Base-by-base conservation (phyloP, 352 stramenopile genomes). In the Phytophthora sp. region DNA sequence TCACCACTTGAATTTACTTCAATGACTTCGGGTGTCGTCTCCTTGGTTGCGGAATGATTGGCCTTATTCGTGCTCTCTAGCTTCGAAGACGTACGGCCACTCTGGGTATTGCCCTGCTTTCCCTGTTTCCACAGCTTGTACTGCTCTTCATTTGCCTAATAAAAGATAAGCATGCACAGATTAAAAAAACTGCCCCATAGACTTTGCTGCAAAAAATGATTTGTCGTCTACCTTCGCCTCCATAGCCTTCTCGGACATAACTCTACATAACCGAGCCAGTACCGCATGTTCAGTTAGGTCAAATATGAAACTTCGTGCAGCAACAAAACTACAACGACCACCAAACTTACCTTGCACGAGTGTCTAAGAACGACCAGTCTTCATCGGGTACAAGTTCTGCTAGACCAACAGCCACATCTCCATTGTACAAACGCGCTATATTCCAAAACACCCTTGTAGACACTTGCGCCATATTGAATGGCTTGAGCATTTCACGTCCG, bases 381-480 rank as follows among this genome's bases (percentile, higher is more conserved):
- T 91, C 81, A 29, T 94, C 83, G 0, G 86, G 88, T 41, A 93
- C 59, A 33, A 96, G 66, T 8, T 79, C 73, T n/a, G 69, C 74
- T 27, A 96, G 50, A 12, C 86, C 88, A 29, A 55, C 67, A 24
- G 73, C 88, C 11, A 96, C 71, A 56, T 94, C 79, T 23, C 88
- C 88, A 66, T 83, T 64, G 50, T 93, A 94, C 57, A 95, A 69
- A 21, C 80, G 76, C 36, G 84, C 88, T 49, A 96, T 84, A 50
- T 69, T 92, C 88, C 88, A 96, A 74, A 96, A 96, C 15, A 95
- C 85, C 63, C 88, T 76, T 6, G 86, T 85, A 2, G 88, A 96
- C 4, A 77, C 74, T 57, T 96, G 86, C 1, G 88, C 88, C 88
- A 96, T 96, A 62, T 96, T 96, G 57, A 96, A 96, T 7, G 86